Base-by-base conservation (phyloP, 257 asterid species). In the Craterostigma plantagineum region DNA sequence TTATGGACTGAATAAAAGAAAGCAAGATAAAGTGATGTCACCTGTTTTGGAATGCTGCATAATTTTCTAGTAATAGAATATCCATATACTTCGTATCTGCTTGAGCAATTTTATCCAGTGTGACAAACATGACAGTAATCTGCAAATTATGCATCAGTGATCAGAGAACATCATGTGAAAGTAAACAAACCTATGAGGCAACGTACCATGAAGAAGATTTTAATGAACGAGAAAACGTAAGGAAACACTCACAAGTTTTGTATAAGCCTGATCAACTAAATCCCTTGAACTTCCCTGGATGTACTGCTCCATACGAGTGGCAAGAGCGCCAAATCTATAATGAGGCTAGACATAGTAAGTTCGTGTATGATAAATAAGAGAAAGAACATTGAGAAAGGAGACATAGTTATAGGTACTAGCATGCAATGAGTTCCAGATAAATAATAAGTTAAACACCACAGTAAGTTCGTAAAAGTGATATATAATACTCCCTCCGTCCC, bases 271-370 rank as follows among this genome's bases (percentile, higher is more conserved):
- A 69, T 90, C 98, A 43, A 90, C 98, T 73, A 83, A 79, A 71
- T 90, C 95, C 63, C 98, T 72, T 4, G 98, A 82, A 57, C 79
- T 91, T 48, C 98, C 98, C 62, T 90, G 95, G 53, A 83, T 79
- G 67, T 79, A 90, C 69, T 83, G 98, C 74, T 90, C 98, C 98
- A 90, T 90, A 57, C 95, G 95, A 52, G 93, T 77, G 27, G 95
- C 98, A 60, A 83, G 92, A 59, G 67, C 67, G 42, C 93, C 86
- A 64, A 90, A 90, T 63, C 98, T 90, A 59, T 52, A 41, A 48
- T 60, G 40, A 64, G 54, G 46, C n/a, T n/a, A n/a, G n/a, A n/a
- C n/a, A n/a, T n/a, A 35, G 30, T 39, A 34, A 55, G 46, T 6
- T 23, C n/a, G n/a, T n/a, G 42, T 23, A 45, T 49, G 55, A 34